Base-by-base conservation (phyloP, 2,329 filamentous ascomycete species). In the Talaromyces amestolkiae region DNA sequence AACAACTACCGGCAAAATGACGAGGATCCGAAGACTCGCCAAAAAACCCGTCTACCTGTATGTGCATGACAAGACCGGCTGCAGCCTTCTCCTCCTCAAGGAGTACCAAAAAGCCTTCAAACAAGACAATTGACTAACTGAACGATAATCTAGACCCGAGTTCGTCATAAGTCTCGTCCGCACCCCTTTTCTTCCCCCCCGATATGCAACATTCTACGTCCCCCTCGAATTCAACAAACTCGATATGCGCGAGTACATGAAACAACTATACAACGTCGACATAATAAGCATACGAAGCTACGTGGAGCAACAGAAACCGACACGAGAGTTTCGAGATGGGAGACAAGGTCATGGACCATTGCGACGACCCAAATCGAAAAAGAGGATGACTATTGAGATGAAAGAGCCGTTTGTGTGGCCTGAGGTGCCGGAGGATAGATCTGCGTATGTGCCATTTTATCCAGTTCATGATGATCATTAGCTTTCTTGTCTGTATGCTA, bases 361-460 rank as follows among this genome's bases (percentile, higher is more conserved):
- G 83, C 89, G 87, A 77, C 87, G 94, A 27, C 90, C 91, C 31
- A 83, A 86, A 69, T 82, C 88, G 59, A 85, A 89, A 73, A 99
- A 99, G 86, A 91, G 89, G 78, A 99, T 99, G 95, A 96, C 91
- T 49, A 92, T 96, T 53, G 91, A 97, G 83, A 86, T 99, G 81
- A 87, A 85, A 68, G 82, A 89, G 81, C 92, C 93, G 4, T 99
- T 99, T 81, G 87, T 91, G 65, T 98, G 92, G 90, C 95, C 95
- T 0, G 85, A 87, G 69, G 78, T 82, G 70, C 91, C 92, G 4
- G 78, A 83, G 69, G 84, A 90, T 75, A 81, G 86, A 68, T 76
- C 83, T 65, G 79, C 82, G 76, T 93, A 81, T 65, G 84, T 61
- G 27, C 31, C 31, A 24, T 58, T 64, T 63, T 58, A 62, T 35